Base-by-base conservation (phyloP, 352 stramenopile species). In the Phytophthora brassicae region DNA sequence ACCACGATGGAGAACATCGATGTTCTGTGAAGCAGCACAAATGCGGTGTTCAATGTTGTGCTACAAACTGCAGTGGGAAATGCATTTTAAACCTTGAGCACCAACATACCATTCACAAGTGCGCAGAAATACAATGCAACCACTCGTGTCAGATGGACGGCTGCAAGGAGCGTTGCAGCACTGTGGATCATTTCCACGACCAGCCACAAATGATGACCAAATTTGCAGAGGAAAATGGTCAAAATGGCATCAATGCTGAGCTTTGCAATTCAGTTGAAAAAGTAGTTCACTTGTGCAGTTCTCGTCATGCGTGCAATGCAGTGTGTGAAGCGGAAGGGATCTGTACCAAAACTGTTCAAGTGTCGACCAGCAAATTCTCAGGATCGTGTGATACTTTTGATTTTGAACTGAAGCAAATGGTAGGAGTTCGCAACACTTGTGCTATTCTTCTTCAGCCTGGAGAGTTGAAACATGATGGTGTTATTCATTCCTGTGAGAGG, bases 101-200 rank as follows among this genome's bases (percentile, higher is more conserved):
- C 9, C 9, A 8, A 4, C 75, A 84, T 39, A 70, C 24, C 1
- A 57, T 68, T 4, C 75, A 84, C 50, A 78, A 73, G 24, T 84
- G 75, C 26, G 43, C 49, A 2, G 63, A 67, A 38, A 64, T 35
- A 17, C 66, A 66, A 29, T 84, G 75, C 39, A 66, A 65, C 17
- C 59, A 76, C 22, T 20, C 3, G 13, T 84, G 72, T 46, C 56
- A 70, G 28, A 74, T 81, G 60, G 36, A 64, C 0, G 38, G 50
- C 13, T 84, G 75, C 39, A 64, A 64, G 28, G 61, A 75, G 14
- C 26, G 56, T 0, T 84, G 75, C 46, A 66, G 61, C 36, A 49
- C 39, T n/a, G 23, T 31, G 11, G 66, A 78, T 22, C 75, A 84
- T 63, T 84, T 84, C 29, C 75, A 84, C 20, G 71, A 60, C 16